Conservation (phyloP, 352 stramenopile genomes). For the Blastocystis sp. region DNA sequence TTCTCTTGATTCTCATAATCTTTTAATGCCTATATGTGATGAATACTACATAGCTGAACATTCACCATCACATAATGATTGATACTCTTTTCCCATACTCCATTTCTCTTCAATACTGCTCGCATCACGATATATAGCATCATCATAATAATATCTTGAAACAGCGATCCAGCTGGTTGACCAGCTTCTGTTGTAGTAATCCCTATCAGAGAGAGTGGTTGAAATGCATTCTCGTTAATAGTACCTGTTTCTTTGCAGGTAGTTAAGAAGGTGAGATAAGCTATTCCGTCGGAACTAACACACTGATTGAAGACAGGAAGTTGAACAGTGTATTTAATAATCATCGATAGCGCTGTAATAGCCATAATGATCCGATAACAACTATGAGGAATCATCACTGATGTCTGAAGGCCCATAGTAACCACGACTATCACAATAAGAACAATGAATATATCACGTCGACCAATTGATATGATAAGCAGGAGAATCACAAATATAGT, state of each 20-base stretch:
- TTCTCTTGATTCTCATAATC: too few species aligned
- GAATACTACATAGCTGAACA: background rate
- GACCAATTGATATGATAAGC: background rate
- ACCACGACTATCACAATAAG: slow-evolving; percentile 19
- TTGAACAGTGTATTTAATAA: slow-evolving; percentile 23
- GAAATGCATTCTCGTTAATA: background rate
- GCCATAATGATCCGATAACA: background rate
- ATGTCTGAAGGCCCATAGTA: background rate
- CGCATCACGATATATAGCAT: slow-evolving; percentile 43
- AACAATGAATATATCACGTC: slow-evolving; percentile 1
- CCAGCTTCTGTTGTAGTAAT: background rate
- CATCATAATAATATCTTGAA: background rate
- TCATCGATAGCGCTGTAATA: background rate
- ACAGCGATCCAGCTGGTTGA: background rate
- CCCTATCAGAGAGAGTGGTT: background rate
- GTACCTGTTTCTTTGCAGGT: background rate
- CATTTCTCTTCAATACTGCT: slow-evolving; percentile 9
- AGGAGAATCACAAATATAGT: background rate
- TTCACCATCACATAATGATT: background rate
- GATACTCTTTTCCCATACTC: slow-evolving; percentile 10
- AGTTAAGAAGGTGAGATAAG: slow-evolving; percentile 13
- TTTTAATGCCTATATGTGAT: too few species aligned
- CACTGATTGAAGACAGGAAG: slow-evolving; percentile 34
- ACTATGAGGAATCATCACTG: slow-evolving; percentile 54
- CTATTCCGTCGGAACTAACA: background rate